Evolutionary conservation across 192 early-diverging fungal genomes (phyloP), one percentile per base, ranked within the genome.

Genomic region (Coemansia javaensis): DNA sequence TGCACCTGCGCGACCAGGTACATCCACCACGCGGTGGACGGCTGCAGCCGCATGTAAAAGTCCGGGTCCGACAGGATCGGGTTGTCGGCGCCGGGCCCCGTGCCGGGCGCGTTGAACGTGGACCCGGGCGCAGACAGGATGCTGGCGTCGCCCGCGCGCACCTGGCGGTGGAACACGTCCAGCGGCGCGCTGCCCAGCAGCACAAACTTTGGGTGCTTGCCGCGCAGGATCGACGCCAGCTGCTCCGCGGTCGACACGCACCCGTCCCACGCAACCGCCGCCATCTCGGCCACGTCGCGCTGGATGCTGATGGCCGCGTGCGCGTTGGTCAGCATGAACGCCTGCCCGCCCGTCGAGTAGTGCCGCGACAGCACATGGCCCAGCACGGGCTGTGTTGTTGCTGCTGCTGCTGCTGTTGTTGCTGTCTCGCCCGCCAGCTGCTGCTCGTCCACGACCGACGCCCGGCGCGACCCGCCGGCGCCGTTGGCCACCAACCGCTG

Each of bases 21-120:
- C 62, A 73, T 73, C 70, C 70, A 73, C 70, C 70, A 73, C 2
- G 70, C 70, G 0, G 70, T 73, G 16, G 70, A 73, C 14, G 70
- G 70, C 63, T 73, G 70, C 47, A 73, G 43, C 28, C 70, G 62
- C 70, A 73, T 73, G 46, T 73, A 73, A 36, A 73, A 66, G 25
- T 73, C 70, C 1, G 70, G 70, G 22, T 73, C 70, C 0, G 63
- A 66, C 40, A 73, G 44, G 21, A 73, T 73, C 7, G 70, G 70
- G 33, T 73, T 73, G 43, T 73, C 70, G 1, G 70, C 63, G n/a
- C 70, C 70, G 4, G 70, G 70, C 0, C 70, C 70, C 0, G 57
- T 66, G 18, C 70, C 70, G 11, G 70, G 70, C 7, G 57, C 58
- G 27, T 73, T 73, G 42, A 73, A 73, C 25, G 70, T 53, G 13